Base-by-base conservation (phyloP, 148 eudicot species). In the Persicaria tinctoria region DNA sequence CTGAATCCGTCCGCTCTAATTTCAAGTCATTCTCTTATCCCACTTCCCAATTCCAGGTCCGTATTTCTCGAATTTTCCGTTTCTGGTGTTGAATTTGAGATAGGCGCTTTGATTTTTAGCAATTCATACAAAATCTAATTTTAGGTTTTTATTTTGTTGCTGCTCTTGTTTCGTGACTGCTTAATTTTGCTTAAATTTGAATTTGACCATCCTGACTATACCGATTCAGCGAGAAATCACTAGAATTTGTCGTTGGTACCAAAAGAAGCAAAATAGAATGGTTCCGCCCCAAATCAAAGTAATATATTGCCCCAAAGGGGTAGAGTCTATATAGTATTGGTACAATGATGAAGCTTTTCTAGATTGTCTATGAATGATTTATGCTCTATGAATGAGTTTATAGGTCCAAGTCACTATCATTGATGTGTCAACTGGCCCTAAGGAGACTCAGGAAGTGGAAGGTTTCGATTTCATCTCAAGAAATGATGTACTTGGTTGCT, bases 351-450 rank as follows among this genome's bases (percentile, higher is more conserved):
- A 32, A 32, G 41, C 41, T 32, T 32, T 32, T 32, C 41, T 32
- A 32, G 41, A 32, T 32, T 32, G 2, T 32, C 41, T 32, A 1
- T 32, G 41, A 32, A 32, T 32, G 41, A 32, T 32, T 32, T 32
- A 32, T 50, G 53, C 11, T 12, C 12, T 9, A 12, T 12, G 53
- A 14, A 0, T 27, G 45, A 66, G 14, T 41, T 72, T 76, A 73
- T 82, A 95, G 99, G 87, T 95, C 57, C 77, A 85, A 77, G 97
- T 92, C 57, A 88, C 89, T 10, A 76, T 90, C n/a, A 81, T 95
- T 32, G 99, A 95, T 88, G 97, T 95, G 13, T 95, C 99, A 10
- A 80, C 90, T 4, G 68, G 99, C 78, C 83, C 64, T 47, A 87
- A 89, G 27, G 88, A 82, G 80, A 75, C 78, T 14, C 78, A 84